These are phyloP conservation scores for Aspergillus niger DNA, from an alignment of 2,329 filamentous ascomycete species.

Conservation along the genomic window DNA sequence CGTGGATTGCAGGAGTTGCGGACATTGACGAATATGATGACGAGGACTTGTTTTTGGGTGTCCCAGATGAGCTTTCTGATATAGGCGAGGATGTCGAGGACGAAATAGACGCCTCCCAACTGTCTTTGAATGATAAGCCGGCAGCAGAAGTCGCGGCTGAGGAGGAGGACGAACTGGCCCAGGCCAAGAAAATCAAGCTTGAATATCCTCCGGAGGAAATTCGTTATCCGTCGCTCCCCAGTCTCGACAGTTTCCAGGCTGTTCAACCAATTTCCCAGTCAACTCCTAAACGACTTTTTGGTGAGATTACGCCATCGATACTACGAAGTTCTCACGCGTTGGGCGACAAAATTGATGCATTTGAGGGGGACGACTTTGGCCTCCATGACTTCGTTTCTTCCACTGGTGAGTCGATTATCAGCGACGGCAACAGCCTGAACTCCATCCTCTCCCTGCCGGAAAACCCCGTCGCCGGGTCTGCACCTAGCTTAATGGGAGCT, in stretches of 20 bases:
- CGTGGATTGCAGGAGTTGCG: slow-evolving; percentile 67
- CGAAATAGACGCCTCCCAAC: slow-evolving; percentile 59
- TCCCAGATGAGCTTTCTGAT: slow-evolving; percentile 37
- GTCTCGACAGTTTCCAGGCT: slow-evolving; percentile 39
- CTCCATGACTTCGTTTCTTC: slow-evolving; percentile 44
- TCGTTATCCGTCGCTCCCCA: slow-evolving; percentile 47
- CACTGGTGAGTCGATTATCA: slow-evolving; percentile 42
- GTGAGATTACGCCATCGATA: slow-evolving; percentile 61
- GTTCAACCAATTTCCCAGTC: slow-evolving; percentile 27
- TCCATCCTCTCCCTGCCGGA: slow-evolving; percentile 42
- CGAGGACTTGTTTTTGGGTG: slow-evolving; percentile 58
- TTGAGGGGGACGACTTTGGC: slow-evolving; percentile 37
- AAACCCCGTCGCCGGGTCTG: slow-evolving; percentile 39
- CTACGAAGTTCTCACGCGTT: slow-evolving; percentile 56
- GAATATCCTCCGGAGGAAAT: slow-evolving; percentile 35
- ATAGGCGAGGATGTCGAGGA: slow-evolving; percentile 44
- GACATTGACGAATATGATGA: slow-evolving; percentile 66
- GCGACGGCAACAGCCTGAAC: slow-evolving; percentile 39
- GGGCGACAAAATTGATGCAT: slow-evolving; percentile 32
- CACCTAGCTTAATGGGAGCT: slow-evolving; percentile 51
- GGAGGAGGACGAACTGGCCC: slow-evolving; percentile 36
- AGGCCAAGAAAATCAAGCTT: slow-evolving; percentile 41
- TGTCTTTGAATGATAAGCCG: slow-evolving; percentile 61
- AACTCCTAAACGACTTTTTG: slow-evolving; percentile 56
- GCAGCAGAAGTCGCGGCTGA: slow-evolving; percentile 37